These are phyloP conservation scores for Cadophora sp. DNA, from an alignment of 2,329 filamentous ascomycete species.

Conservation along the genomic window DNA sequence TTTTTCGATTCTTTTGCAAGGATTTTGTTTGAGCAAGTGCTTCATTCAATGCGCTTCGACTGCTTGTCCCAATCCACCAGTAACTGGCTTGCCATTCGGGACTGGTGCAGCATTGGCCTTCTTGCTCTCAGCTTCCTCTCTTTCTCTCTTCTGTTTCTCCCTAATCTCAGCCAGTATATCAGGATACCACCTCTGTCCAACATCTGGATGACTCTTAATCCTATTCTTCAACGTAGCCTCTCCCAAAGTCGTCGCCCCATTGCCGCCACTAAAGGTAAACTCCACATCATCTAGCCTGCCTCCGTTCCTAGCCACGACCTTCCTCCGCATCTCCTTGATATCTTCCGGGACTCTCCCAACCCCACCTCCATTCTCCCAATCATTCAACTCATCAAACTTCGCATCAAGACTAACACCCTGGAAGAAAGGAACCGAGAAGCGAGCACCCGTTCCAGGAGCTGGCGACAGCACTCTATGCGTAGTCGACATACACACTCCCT, in stretches of 20 bases:
- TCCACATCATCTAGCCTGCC: conserved; percentile 76
- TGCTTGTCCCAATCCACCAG: conserved; percentile 40
- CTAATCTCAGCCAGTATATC: conserved; percentile 61
- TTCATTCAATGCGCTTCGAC: conserved; percentile 50
- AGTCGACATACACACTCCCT: conserved; percentile 81
- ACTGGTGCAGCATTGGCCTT: conserved; percentile 23
- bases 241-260: conserved; percentile 69
- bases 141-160: conserved; percentile 60
- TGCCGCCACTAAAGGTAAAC: conserved; percentile 79
- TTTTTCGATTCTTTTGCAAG: not conserved
- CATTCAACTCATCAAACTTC: conserved; percentile 67
- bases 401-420: conserved; percentile 84
- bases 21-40: not conserved
- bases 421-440: conserved; percentile 87
- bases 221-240: conserved; percentile 86
- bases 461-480: conserved; percentile 86
- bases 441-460: conserved; percentile 69
- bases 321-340: conserved; percentile 66
- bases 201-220: conserved; percentile 86
- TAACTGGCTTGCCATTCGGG: conserved; percentile 33
- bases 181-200: conserved; percentile 82
- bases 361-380: conserved; percentile 66
- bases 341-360: conserved; percentile 60
- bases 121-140: conserved; percentile 43
- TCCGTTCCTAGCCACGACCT: conserved; percentile 62